Conservation (phyloP, 495 filamentous ascomycete species). For the Penicillium silybi region DNA sequence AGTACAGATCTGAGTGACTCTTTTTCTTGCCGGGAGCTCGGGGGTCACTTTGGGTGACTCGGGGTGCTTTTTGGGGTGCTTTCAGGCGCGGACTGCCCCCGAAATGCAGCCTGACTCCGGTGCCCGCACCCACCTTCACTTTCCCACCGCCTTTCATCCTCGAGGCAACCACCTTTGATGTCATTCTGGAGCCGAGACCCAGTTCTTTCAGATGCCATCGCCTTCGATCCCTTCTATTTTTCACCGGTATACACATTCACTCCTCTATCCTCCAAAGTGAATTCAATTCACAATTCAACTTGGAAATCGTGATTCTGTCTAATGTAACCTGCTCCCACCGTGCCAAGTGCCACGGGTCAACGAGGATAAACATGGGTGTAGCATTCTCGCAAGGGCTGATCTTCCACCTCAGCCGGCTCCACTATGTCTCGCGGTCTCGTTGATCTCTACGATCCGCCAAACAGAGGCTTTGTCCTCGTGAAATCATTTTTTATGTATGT, state of each 20-base stretch:
- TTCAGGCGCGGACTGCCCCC: neutral
- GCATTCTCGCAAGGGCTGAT: constrained; percentile 2
- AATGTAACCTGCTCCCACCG: neutral
- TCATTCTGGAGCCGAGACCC: neutral
- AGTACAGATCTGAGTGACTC: neutral
- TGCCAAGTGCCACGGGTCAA: neutral
- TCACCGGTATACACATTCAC: neutral
- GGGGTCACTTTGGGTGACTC: too few species aligned
- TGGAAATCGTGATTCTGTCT: neutral
- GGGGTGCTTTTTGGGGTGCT: neutral
- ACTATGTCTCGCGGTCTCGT: constrained; percentile 7
- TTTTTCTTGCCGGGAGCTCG: neutral
- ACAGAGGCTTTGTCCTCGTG: neutral
- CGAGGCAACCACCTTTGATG: neutral
- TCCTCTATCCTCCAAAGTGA: neutral
- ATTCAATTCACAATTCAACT: neutral
- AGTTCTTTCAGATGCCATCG: neutral
- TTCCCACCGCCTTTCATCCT: constrained; percentile 1
- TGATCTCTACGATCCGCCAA: constrained; percentile 9
- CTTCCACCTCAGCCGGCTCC: constrained; percentile 20
- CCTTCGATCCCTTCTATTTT: neutral
- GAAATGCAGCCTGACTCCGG: too few species aligned
- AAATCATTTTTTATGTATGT: constrained; percentile 1
- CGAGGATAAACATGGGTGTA: neutral
- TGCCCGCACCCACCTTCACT: too few species aligned